Base-by-base conservation (phyloP, 257 asterid genomes). In the Gentiana dahurica region DNA sequence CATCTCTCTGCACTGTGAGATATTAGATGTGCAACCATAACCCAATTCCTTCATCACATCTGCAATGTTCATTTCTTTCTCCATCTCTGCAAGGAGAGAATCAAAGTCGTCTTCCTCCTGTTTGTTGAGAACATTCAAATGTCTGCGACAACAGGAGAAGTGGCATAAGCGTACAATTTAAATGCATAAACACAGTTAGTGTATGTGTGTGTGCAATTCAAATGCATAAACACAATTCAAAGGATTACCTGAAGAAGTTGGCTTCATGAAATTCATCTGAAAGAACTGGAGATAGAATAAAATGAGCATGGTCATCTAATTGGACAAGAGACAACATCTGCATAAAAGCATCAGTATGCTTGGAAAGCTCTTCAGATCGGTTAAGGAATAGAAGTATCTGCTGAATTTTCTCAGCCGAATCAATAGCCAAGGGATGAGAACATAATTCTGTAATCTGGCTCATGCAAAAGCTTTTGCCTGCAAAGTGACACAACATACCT, bases 401-500 rank as follows among this genome's bases (percentile, higher is more conserved):
- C 72, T 83, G 95, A 69, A 92, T 76, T 61, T 77, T 77, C 71
- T 75, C 84, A 53, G 77, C 76, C 66, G 87, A 86, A 66, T 78
- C 83, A 48, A 82, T 46, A 59, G 79, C 67, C 62, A 57, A 49
- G 5, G 87, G 82, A 73, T 67, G 70, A 48, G 82, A 71, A 66
- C 85, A 70, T 67, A 86, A 74, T 68, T 83, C 94, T 5, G 72
- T 72, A 33, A 88, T 83, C 82, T 85, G 95, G 62, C 73, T 70
- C 91, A 88, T 75, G 77, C 95, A 85, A 68, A 85, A 92, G 68
- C 67, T 88, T 65, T 79, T 84, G 59, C 99, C 99, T 92, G 94
- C 77, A 77, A 79, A 37, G 32, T 36, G 52, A 46, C 6, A 24
- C 1, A 34, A 51, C 9, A 57, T 36, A 38, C 34, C 11, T 41